Evolutionary conservation across 768 basidiomycete genomes (phyloP).

Genomic region (Podaxis sp.): DNA sequence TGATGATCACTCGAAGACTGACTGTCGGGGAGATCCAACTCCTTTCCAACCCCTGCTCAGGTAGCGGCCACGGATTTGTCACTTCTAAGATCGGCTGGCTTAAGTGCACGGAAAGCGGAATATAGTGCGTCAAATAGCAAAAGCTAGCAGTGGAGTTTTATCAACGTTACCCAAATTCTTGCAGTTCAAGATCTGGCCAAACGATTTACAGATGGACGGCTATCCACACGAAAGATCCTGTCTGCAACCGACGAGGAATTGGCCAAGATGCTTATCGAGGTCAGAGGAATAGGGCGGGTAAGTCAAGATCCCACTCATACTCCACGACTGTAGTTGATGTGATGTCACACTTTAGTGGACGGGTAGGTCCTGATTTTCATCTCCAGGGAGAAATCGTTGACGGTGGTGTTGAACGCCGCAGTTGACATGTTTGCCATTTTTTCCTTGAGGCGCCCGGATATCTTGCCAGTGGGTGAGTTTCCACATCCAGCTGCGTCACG

Average conservation of each 20-base stretch:
- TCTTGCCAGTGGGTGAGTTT: constrained; percentile 50
- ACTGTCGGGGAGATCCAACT: background rate
- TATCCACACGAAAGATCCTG: constrained; percentile 72
- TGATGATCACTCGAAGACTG: background rate
- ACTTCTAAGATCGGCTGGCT: constrained; percentile 67
- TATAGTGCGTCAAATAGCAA: constrained; percentile 55
- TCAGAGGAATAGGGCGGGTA: constrained; percentile 78
- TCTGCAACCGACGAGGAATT: constrained; percentile 77
- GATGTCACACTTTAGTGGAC: constrained; percentile 49
- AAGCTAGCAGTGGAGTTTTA: background rate
- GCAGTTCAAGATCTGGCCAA: constrained; percentile 77
- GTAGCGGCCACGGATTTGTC: constrained; percentile 61
- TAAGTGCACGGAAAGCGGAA: constrained; percentile 86
- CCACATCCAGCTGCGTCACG: background rate
- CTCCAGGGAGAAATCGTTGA: background rate
- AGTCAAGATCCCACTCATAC: constrained; percentile 22
- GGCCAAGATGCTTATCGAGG: constrained; percentile 69
- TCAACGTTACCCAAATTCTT: background rate
- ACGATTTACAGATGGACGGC: constrained; percentile 77
- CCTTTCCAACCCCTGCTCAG: constrained; percentile 73
- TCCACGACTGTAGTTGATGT: background rate
- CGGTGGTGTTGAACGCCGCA: constrained; percentile 23
- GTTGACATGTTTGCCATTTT: constrained; percentile 97
- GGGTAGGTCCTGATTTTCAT: constrained; percentile 34
- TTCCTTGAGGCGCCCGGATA: constrained; percentile 78